Percentiles rank a stretch among this genome's conserved stretches.
Conservation (phyloP, 2,329 filamentous ascomycete genomes). For the Monosporascus sp. region DNA sequence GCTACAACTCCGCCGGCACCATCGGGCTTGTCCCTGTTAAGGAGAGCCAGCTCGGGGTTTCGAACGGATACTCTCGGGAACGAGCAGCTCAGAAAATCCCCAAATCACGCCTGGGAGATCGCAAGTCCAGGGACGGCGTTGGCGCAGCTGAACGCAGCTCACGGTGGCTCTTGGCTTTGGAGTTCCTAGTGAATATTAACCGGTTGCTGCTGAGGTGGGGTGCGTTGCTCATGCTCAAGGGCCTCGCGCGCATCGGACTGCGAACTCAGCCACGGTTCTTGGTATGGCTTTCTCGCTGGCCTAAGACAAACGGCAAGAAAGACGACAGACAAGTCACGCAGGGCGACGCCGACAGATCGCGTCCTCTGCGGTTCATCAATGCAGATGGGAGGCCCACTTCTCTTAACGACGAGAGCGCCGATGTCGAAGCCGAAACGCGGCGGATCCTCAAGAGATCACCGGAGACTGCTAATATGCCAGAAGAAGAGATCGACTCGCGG, state of each 20-base stretch:
- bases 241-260: slow-evolving; percentile 56
- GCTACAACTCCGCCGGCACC: slow-evolving; percentile 47
- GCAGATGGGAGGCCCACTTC: slow-evolving; percentile 49
- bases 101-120: slow-evolving; percentile 40
- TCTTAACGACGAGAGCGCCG: slow-evolving; percentile 59
- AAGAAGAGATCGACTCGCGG: slow-evolving; percentile 64
- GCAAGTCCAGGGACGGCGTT: slow-evolving; percentile 57
- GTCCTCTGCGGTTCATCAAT: slow-evolving; percentile 43
- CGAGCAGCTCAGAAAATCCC: slow-evolving; percentile 57
- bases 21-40: slow-evolving; percentile 52
- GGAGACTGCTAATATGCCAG: slow-evolving; percentile 39
- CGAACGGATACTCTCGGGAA: slow-evolving; percentile 64
- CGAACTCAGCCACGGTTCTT: slow-evolving; percentile 59
- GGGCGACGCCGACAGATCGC: slow-evolving; percentile 8
- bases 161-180: slow-evolving; percentile 70
- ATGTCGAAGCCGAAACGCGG: slow-evolving; percentile 77
- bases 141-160: slow-evolving; percentile 74
- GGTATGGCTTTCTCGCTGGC: slow-evolving; percentile 43
- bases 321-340: slow-evolving; percentile 17
- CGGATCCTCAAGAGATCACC: slow-evolving; percentile 45
- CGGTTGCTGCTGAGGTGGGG: slow-evolving; percentile 56
- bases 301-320: slow-evolving; percentile 23
- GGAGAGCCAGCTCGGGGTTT: slow-evolving; percentile 34
- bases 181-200: slow-evolving; percentile 72
- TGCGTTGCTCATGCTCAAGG: slow-evolving; percentile 47